Conservation (phyloP, 169 alveolate genomes). For the Plasmodium fragile region DNA sequence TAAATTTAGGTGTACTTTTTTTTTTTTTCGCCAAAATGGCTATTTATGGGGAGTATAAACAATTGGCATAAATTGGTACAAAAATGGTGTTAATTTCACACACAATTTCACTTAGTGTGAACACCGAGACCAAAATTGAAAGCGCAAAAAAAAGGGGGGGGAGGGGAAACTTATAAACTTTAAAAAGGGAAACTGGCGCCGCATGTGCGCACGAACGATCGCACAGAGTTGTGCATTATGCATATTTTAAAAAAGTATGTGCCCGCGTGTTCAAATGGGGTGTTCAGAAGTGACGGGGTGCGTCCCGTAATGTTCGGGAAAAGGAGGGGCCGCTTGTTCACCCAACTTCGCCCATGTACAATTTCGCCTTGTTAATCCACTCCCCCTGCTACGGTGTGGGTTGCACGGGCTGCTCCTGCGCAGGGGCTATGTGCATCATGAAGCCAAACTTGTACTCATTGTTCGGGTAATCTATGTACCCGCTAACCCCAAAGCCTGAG, state of each 20-base stretch:
- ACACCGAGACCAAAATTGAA: neutral
- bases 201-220: neutral
- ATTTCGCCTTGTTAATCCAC: neutral
- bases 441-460: slow-evolving; percentile 92
- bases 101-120: neutral
- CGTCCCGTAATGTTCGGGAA: neutral
- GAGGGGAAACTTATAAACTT: neutral
- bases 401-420: slow-evolving; percentile 76
- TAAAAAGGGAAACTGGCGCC: neutral
- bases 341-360: neutral
- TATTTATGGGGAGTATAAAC: neutral
- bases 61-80: neutral
- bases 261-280: neutral
- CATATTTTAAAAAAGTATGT: neutral
- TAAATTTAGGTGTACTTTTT: neutral
- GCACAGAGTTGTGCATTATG: neutral
- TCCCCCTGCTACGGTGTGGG: neutral
- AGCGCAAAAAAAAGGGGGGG: too few relatives aligned
- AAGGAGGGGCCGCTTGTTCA: neutral
- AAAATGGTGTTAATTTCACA: neutral
- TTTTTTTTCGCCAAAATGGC: neutral
- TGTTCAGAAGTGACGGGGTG: neutral
- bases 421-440: slow-evolving; percentile 93
- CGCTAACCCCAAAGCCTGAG: slow-evolving; percentile 92
- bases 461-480: slow-evolving; percentile 90